Conservation (phyloP, 139 green algal genomes). For the Haematococcus lacustris region DNA sequence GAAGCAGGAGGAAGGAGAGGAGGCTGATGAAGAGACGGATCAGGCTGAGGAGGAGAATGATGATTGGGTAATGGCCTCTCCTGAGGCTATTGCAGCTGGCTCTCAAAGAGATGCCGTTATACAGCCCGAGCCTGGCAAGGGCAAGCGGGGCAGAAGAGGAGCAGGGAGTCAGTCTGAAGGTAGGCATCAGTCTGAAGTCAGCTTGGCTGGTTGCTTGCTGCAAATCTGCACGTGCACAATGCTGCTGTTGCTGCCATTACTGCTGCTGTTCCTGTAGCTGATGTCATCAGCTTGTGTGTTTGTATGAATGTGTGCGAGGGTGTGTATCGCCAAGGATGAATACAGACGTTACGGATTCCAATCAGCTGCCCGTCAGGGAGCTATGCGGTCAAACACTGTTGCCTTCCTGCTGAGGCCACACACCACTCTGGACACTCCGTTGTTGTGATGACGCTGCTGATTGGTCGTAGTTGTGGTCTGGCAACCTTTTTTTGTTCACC, state of each 20-base stretch:
- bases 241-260: background rate
- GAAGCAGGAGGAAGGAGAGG: constrained; percentile 10
- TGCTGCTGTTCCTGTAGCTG: background rate
- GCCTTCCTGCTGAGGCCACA: too few species aligned
- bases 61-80: background rate
- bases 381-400: too few species aligned
- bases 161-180: background rate
- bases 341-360: too few species aligned
- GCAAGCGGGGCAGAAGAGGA: constrained; percentile 3
- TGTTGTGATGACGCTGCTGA: too few species aligned
- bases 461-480: too few species aligned
- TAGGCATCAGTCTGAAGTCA: background rate
- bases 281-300: constrained; percentile 1
- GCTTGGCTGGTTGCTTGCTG: background rate
- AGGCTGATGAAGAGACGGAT: constrained; percentile 3
- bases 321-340: background rate
- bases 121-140: too few species aligned
- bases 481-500: too few species aligned
- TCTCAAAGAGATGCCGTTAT: background rate
- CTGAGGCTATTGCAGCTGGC: constrained; percentile 1
- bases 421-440: too few species aligned
- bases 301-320: constrained; percentile 1
- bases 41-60: background rate
- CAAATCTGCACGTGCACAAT: background rate
- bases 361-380: too few species aligned